Evolutionary conservation across 2,329 filamentous ascomycete genomes (phyloP).

Genomic region (Neofusicoccum cordaticola): DNA sequence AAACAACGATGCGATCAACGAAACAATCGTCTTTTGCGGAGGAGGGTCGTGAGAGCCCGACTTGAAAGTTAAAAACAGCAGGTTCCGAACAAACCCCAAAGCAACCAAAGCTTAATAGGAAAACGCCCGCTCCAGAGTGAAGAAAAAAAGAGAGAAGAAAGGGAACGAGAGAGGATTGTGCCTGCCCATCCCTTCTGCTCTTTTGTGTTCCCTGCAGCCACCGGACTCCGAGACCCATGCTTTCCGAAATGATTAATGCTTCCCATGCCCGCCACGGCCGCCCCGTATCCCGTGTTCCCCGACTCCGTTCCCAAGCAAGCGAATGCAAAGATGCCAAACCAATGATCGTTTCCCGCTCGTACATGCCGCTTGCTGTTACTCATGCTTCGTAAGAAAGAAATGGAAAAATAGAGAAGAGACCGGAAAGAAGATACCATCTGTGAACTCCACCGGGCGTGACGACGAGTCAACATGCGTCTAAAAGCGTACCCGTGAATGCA

Average conservation of each 20-base stretch:
- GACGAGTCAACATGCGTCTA: background rate
- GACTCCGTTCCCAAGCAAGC: background rate
- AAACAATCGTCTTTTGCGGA: background rate
- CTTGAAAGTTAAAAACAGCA: background rate
- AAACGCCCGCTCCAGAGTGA: background rate
- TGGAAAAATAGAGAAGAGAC: background rate
- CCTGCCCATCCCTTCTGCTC: background rate
- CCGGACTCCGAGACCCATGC: slow-evolving; percentile 4
- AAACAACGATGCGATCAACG: background rate
- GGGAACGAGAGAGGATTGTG: background rate
- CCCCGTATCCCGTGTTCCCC: background rate
- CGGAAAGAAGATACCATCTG: background rate
- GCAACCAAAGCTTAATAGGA: background rate
- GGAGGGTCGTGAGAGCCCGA: background rate
- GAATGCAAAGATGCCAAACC: background rate
- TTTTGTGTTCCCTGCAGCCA: background rate
- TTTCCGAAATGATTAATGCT: background rate
- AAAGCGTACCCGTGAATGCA: background rate
- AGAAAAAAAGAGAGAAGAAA: background rate
- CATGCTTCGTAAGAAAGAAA: background rate
- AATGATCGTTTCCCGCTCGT: background rate
- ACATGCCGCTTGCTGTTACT: background rate
- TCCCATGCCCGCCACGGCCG: background rate
- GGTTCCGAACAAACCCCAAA: background rate
- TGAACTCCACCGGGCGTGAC: background rate